Conservation (phyloP, 2,329 filamentous ascomycete species). For the Chaetoscypha palmicola region DNA sequence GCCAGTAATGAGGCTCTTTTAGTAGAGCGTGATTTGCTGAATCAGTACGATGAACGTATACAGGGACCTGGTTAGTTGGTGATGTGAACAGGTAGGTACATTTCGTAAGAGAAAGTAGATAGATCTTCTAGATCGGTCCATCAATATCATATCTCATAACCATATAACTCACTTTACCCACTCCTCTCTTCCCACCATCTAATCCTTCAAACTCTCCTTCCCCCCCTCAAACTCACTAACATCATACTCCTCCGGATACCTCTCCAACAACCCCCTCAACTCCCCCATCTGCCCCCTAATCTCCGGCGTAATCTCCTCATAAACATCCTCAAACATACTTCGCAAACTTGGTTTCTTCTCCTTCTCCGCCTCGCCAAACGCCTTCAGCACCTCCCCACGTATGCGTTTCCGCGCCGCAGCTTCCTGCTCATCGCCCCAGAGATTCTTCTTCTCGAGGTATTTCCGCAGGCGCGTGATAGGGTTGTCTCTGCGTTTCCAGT, state of each 20-base stretch:
- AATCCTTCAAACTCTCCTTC: slow-evolving; percentile 24
- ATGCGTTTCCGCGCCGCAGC: slow-evolving; percentile 59
- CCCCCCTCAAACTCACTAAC: slow-evolving; percentile 69
- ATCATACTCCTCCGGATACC: slow-evolving; percentile 91
- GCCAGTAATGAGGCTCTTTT: too few relatives aligned
- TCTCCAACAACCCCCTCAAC: slow-evolving; percentile 69
- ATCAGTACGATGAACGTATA: too few relatives aligned
- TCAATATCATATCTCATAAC: too few relatives aligned
- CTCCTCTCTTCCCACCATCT: too few relatives aligned
- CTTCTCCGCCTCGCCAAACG: slow-evolving; percentile 77
- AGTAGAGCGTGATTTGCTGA: too few relatives aligned
- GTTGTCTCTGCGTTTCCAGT: slow-evolving; percentile 88
- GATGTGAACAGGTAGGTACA: too few relatives aligned
- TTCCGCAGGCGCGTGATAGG: slow-evolving; percentile 79
- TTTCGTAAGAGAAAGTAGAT: too few relatives aligned
- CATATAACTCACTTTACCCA: too few relatives aligned
- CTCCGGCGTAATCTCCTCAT: slow-evolving; percentile 79
- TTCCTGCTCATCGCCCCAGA: slow-evolving; percentile 84
- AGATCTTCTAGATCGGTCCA: too few relatives aligned
- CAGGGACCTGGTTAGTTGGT: too few relatives aligned
- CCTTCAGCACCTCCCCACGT: slow-evolving; percentile 70
- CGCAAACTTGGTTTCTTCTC: slow-evolving; percentile 70
- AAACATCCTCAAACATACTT: slow-evolving; percentile 79
- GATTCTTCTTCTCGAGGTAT: slow-evolving; percentile 75
- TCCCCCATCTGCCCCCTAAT: slow-evolving; percentile 67